These are phyloP conservation scores for Typha latifolia DNA, from an alignment of 176 grass and related monocot genomes.

Conservation along the genomic window DNA sequence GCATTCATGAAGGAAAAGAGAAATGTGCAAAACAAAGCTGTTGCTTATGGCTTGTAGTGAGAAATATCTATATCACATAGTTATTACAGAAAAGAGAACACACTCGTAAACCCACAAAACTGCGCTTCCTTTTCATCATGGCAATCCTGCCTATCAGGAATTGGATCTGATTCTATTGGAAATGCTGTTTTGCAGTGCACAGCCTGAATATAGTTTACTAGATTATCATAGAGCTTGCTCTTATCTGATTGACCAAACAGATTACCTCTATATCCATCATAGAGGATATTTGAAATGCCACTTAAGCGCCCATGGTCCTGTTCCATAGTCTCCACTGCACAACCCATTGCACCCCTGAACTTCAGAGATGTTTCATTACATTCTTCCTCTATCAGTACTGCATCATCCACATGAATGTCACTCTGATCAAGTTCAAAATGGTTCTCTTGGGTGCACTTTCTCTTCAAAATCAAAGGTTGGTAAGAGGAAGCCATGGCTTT, in stretches of 20 bases:
- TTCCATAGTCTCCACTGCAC: not conserved
- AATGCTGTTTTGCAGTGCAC: constrained; percentile 17
- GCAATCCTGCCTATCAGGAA: constrained; percentile 27
- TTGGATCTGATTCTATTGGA: constrained; percentile 15
- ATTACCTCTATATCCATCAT: constrained; percentile 15
- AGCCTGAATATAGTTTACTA: constrained; percentile 23
- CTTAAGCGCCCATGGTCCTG: not conserved
- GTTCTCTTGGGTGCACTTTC: constrained; percentile 26
- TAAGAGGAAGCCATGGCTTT: constrained; percentile 66
- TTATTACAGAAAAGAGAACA: constrained; percentile 69
- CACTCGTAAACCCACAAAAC: constrained; percentile 47
- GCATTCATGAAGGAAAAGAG: no score
- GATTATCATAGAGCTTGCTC: constrained; percentile 30
- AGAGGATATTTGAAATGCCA: constrained; percentile 9
- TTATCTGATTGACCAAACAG: constrained; percentile 14
- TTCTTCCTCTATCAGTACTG: constrained; percentile 26
- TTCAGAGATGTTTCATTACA: constrained; percentile 13
- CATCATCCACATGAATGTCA: constrained; percentile 12
- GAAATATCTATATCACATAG: not conserved
- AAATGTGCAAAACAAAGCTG: no score
- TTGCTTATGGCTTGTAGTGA: not conserved
- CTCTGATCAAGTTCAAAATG: constrained; percentile 31
- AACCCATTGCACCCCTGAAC: not conserved
- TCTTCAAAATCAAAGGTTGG: constrained; percentile 56
- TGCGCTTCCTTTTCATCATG: not conserved